Evolutionary conservation across 2,329 filamentous ascomycete genomes (phyloP), one percentile per base, ranked within the genome.

Genomic region (Ceratocystiopsis sp.): DNA sequence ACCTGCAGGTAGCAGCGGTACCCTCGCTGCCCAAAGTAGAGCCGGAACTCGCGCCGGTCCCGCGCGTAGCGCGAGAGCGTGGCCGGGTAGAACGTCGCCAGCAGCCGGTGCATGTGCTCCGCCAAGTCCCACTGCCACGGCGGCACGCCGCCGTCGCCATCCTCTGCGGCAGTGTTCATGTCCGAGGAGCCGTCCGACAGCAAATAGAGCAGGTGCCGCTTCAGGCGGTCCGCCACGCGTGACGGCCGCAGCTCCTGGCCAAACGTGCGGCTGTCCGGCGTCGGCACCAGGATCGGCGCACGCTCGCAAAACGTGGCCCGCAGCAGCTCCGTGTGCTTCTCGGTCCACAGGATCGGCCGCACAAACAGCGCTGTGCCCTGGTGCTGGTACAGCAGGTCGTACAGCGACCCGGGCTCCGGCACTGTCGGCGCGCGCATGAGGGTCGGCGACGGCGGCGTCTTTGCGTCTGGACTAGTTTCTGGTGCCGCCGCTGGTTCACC

Each of bases 271-370:
- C 37, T 37, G 35, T n/a, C 11, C 1, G 68, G 67, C 3, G 61
- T 51, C 2, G 67, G 66, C 7, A 54, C 61, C 35, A 57, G 56
- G 51, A 65, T 62, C 6, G 61, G 53, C 15, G 65, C 60, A 14
- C 61, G 57, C 49, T 65, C 57, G 21, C 56, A 46, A 55, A 73
- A 75, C 37, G 55, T 55, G 15, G 61, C 66, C 19, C 62, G 63
- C 7, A 75, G 66, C 2, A 73, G 55, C 37, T 58, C 53, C 11
- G 61, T 51, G 46, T 76, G 72, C 1, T 60, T 45, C 43, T 74
- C 70, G 15, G 66, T 73, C 72, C 72, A 76, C 52, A 62, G 66
- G 38, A 73, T 65, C 2, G 72, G 72, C 21, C 64, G 61, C 40
- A 69, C 56, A 46, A 66, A 73, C 17, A 76, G 66, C 0, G 65